Evolutionary conservation across 208 protist genomes (phyloP).

Genomic region (Leishmania lainsoni): DNA sequence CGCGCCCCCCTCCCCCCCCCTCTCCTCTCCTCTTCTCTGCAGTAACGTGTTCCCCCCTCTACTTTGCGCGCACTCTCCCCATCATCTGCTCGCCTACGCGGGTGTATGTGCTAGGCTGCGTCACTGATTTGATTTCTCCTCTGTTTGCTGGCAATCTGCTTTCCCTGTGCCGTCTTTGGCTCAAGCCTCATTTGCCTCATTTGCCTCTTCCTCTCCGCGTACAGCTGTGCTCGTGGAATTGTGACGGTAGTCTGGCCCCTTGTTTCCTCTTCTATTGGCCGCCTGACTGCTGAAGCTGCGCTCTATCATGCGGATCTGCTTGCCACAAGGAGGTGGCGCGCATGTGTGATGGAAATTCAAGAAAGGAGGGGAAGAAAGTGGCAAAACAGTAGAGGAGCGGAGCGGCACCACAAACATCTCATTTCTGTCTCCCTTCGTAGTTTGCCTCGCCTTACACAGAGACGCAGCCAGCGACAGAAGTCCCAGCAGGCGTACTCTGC

Average conservation of each 20-base stretch:
- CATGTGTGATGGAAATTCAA: not conserved
- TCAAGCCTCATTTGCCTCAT: not conserved
- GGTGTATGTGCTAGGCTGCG: not conserved
- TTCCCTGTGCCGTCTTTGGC: not conserved
- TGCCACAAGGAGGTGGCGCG: not conserved
- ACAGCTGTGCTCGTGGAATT: not conserved
- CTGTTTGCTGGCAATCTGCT: not conserved
- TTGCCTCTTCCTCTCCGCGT: not conserved
- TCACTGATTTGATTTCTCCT: not conserved
- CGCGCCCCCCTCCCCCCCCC: not conserved
- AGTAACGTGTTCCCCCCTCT: not conserved
- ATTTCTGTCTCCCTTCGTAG: not conserved
- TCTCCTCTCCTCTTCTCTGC: not conserved
- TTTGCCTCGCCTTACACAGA: not conserved
- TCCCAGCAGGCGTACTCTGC: no score
- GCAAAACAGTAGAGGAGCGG: not conserved
- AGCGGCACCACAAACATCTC: not conserved
- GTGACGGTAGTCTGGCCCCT: not conserved
- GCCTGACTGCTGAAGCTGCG: not conserved
- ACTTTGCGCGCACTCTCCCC: not conserved
- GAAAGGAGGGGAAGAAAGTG: not conserved
- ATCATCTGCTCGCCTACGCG: not conserved
- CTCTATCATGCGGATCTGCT: not conserved
- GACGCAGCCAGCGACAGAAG: not conserved
- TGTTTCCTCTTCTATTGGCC: not conserved